Base-by-base conservation (phyloP, 208 protist genomes). In the Wallacemonas rigidus region DNA sequence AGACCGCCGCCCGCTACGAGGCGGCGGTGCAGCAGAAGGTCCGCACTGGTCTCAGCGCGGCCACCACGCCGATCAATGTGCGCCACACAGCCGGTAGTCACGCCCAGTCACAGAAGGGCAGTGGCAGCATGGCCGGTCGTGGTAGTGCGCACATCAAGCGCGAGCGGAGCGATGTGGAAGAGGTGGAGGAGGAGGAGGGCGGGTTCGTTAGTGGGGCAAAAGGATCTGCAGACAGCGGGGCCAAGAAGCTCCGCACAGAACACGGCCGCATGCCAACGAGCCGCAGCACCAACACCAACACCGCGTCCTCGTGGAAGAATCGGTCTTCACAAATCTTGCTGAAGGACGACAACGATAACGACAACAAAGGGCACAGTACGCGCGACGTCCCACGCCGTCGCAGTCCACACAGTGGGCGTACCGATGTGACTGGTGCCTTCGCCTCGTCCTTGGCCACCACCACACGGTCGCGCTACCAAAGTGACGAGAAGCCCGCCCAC, bases 1-100 rank as follows among this genome's bases (percentile, higher is more conserved):
- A 62, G 51, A 75, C 77, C 1, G 86, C 86, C 11, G 57, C 47
- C 43, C 75, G 72, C 40, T 91, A 78, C 57, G 81, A 89, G 62
- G 71, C 73, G 5, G 61, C 47, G 3, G 75, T 91, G 17, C 72
- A 17, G 12, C 40, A 50, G 8, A 17, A 69, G 17, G 48, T 15
- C 14, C 44, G 72, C 51, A 56, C n/a, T 9, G 43, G 50, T 14
- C 26, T 68, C 3, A 56, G 58, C 15, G 5, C 45, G 47, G 43
- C 45, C 64, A 17, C 57, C n/a, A 73, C 70, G 36, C 67, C 76
- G 2, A 15, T 72, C 1, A 76, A 72, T 53, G 70, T 74, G 39
- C 55, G 58, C 1, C 50, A 69, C 43, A 69, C 47, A 6, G 17
- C 36, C 14, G 26, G 26, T 26, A 11, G 43, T 17, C 40, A 53